Evolutionary conservation across 2,329 filamentous ascomycete species (phyloP), one percentile per base, ranked within the genome.

Genomic region (Daldinia sp.): DNA sequence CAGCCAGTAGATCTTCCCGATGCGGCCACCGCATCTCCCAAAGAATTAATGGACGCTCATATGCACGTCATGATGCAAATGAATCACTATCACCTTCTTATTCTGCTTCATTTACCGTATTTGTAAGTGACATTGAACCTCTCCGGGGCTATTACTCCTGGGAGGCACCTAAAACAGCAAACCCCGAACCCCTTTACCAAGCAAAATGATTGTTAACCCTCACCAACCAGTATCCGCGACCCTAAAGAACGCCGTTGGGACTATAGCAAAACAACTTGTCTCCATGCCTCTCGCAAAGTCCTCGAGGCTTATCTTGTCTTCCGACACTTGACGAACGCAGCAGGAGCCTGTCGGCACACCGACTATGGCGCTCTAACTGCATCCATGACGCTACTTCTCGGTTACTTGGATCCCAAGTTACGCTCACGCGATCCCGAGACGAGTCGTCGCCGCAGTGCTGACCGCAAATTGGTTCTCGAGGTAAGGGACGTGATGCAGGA

Each of bases 21-120:
- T 47, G 62, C 6, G 48, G 69, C n/a, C 55, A 70, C 43, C 4
- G 52, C 23, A 65, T 72, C 2, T 56, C 75, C 11, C 58, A 4
- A 74, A 13, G 64, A 68, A 8, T 73, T 78, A 9, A 77, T 77
- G 30, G 61, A 50, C 3, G 37, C 45, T 7, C 50, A 67, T n/a
- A 23, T 72, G 4, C 75, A 76, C 4, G 66, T 81, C 5, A 79
- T 83, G 68, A 71, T 81, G 5, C 84, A 87, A 59, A 77, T 86
- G 45, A 77, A 79, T 2, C 82, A 86, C 63, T 80, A 82, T 66
- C 79, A 81, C 30, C 76, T 86, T 2, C 73, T 85, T 6, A 79
- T 83, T 30, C 77, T 83, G 7, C 77, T 87, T 0, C 84, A 87
- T 61, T 76, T 87, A 1, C 85, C 85, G 0, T 86, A 83, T 62